Base-by-base conservation (phyloP, 139 green algal genomes). In the Desmodesmus armatus region DNA sequence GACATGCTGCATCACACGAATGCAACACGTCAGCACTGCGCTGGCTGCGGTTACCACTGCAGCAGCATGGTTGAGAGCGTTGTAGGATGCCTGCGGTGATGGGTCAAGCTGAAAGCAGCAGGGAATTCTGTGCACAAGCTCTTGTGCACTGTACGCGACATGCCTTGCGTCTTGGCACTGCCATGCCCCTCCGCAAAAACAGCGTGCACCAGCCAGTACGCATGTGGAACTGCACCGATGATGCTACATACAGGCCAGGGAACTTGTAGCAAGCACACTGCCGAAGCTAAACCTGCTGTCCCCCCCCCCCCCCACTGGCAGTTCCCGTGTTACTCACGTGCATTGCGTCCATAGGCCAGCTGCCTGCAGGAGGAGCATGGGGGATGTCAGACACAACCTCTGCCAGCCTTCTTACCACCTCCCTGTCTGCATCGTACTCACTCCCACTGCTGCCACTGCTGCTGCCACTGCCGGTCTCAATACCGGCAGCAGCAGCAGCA, bases 301-400 rank as follows among this genome's bases (percentile, higher is more conserved):
- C 17, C 51, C n/a, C n/a, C n/a, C n/a, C n/a, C n/a, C n/a, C n/a
- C n/a, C n/a, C n/a, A n/a, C n/a, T n/a, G n/a, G n/a, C n/a, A n/a
- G n/a, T n/a, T 62, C 47, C 47, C 47, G 7, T 55, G 9, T 55
- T 7, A 13, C 74, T 37, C 31, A 82, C 76, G 55, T 82, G 76
- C 76, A 82, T 60, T 37, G 76, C 76, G 27, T 82, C 76, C 76
- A 82, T 82, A n/a, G 76, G 23, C 5, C 9, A 60, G 55, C 76
- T 72, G 53, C 76, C 76, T 9, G 53, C 76, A 43, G 76, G 76
- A 19, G 31, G 25, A 17, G 76, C 76, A 39, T 53, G 37, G 53
- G 76, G 76, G n/a, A 82, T 82, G 76, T 44, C 37, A 11, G 25
- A 21, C 5, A 82, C 43, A 4, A 82, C n/a, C 1, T 71, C n/a